phyloP scores from a whole-genome alignment of 2,329 filamentous ascomycete genomes.

The Dactylonectria estremocensis region DNA sequence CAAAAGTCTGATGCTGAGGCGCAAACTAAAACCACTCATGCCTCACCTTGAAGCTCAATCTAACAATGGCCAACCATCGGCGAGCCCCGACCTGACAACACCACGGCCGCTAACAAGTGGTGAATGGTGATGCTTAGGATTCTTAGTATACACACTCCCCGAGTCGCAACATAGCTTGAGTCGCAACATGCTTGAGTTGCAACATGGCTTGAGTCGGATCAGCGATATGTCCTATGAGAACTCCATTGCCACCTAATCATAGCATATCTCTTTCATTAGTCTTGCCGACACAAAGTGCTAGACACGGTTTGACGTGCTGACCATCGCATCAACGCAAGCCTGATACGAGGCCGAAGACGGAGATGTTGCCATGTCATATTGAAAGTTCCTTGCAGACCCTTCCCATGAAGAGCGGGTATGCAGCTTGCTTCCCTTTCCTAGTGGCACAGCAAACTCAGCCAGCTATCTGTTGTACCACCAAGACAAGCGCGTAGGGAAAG shows the following conservation, averaged over 20 bases:
- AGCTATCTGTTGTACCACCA: neutral
- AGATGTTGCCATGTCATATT: neutral
- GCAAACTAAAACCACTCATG: neutral
- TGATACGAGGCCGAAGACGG: neutral
- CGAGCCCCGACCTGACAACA: conserved; percentile 11
- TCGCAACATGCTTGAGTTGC: neutral
- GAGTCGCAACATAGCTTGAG: neutral
- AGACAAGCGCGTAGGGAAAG: conserved; percentile 1
- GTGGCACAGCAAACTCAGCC: neutral
- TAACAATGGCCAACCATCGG: neutral
- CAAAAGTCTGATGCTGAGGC: conserved; percentile 20
- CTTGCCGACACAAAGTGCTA: neutral
- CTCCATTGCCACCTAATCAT: neutral
- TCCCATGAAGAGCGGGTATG: neutral
- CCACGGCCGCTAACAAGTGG: neutral
- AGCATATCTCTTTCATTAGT: neutral
- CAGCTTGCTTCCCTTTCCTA: conserved; percentile 9
- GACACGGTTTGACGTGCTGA: neutral
- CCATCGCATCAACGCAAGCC: neutral
- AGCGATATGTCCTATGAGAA: neutral
- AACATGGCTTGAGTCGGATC: neutral
- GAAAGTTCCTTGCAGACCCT: neutral
- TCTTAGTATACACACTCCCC: neutral
- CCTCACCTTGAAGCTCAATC: neutral
- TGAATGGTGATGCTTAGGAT: neutral